Base-by-base conservation (phyloP, 306 rosid species). In the Pyrus communis region DNA sequence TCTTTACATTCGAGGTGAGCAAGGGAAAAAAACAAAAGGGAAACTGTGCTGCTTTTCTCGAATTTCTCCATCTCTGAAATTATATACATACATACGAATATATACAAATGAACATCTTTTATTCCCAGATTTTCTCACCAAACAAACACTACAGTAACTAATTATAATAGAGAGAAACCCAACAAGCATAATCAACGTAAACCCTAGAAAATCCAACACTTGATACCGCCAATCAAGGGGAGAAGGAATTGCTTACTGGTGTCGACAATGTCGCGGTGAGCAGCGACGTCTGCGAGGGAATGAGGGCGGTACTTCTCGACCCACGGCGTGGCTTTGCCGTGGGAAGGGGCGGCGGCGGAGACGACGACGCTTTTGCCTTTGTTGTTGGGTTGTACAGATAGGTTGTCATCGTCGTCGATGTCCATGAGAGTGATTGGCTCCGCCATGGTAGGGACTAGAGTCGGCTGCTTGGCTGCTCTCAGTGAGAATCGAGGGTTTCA, bases 201-300 rank as follows among this genome's bases (percentile, higher is more conserved):
- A 61, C 70, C 78, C 78, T 61, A 74, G 60, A 62, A 74, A 74
- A 7, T 23, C 46, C 58, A 27, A 30, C 12, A 31, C 14, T 64
- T 31, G 69, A 28, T 3, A 64, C 8, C 11, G 4, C 42, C 14
- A 30, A 30, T 31, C 43, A 14, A 10, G 59, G 35, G 35, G 57
- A 42, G 74, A 27, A 10, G 77, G 70, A 63, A 17, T 27, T 19
- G 40, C 82, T 75, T 85, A 95, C 98, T 92, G 70, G 98, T 95
- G 75, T 92, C 96, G n/a, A 95, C 85, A 59, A 95, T 95, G 88
- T 95, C 98, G 25, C 98, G 96, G 83, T 95, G 98, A 58, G 98
- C 96, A 27, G 97, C 97, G 31, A 92, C 97, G 73, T 92, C 97
- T 31, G 86, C 91, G 60, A 95, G 97, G 80, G 97, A 92, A 76